phyloP scores from a whole-genome alignment of 176 grass and related monocot genomes.

The Bolboschoenus planiculmis region DNA sequence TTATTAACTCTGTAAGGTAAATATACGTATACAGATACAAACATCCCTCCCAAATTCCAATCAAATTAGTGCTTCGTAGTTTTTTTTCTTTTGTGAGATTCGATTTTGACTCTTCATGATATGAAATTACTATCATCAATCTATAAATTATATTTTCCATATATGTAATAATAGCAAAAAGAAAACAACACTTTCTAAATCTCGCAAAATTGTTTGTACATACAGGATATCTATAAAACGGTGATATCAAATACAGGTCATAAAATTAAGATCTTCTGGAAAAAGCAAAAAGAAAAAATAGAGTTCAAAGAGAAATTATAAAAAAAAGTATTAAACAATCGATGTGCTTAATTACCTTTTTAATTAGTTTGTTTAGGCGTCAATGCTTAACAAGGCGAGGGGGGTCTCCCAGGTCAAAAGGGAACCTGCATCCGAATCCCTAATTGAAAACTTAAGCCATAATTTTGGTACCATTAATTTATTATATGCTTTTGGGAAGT shows the following conservation, averaged over 20 bases:
- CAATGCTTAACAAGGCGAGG: slow-evolving; percentile 15
- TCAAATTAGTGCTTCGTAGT: too few relatives aligned
- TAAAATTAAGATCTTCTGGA: neutral
- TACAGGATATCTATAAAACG: neutral
- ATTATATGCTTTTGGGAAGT: slow-evolving; percentile 33
- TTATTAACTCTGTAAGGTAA: too few relatives aligned
- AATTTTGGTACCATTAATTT: slow-evolving; percentile 25
- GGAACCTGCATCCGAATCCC: slow-evolving; percentile 23
- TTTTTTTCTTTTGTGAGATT: too few relatives aligned
- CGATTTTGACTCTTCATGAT: too few relatives aligned
- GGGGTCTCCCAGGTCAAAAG: slow-evolving; percentile 47
- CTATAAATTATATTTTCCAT: too few relatives aligned
- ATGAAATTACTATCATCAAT: too few relatives aligned
- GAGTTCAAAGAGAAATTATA: neutral
- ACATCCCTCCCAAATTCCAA: too few relatives aligned
- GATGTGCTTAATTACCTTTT: neutral
- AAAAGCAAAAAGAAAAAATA: neutral
- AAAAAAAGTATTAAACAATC: neutral
- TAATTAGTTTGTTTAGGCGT: neutral
- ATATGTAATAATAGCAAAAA: too few relatives aligned
- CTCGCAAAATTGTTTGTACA: neutral
- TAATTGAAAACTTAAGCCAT: slow-evolving; percentile 21
- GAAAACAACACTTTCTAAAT: too few relatives aligned
- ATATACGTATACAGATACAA: too few relatives aligned
- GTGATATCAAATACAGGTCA: neutral